A percentile compares a stretch with the other conserved stretches of the same genome.
Conservation (phyloP, 108 stramenopile species). For the Cyclotella distinguenda region DNA sequence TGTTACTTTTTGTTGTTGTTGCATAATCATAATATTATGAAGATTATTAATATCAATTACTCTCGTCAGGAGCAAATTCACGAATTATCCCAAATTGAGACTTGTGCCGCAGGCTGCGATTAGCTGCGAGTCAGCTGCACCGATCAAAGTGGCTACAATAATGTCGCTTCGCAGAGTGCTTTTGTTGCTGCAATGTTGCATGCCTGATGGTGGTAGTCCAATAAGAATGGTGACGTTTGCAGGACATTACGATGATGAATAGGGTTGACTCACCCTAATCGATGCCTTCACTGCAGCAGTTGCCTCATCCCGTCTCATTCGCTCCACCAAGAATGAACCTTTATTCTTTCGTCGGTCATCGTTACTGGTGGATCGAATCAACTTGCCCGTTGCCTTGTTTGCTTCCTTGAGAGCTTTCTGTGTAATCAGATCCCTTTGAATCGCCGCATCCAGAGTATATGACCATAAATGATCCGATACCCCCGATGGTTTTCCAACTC, state of each 20-base stretch:
- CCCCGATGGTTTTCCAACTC: constrained; percentile 82
- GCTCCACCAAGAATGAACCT: constrained; percentile 47
- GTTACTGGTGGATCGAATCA: constrained; percentile 28
- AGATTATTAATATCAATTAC: no score
- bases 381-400: constrained; percentile 59
- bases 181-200: constrained; percentile 78
- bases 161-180: constrained; percentile 96
- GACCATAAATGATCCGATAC: constrained; percentile 71
- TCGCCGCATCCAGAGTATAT: constrained; percentile 77
- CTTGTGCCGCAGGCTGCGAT: constrained; percentile 81
- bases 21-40: no score
- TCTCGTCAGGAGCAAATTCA: constrained; percentile 74
- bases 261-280: constrained; percentile 47
- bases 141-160: constrained; percentile 94
- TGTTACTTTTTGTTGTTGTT: no score
- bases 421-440: constrained; percentile 69
- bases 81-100: constrained; percentile 34
- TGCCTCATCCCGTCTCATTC: constrained; percentile 65
- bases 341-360: constrained; percentile 32
- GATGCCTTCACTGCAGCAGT: constrained; percentile 82
- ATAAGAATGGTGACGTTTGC: neutral
- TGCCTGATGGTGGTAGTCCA: constrained; percentile 15
- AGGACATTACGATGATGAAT: neutral
- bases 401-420: constrained; percentile 73
- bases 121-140: constrained; percentile 94